Percentiles rank a stretch among this genome's conserved stretches.
These are phyloP conservation scores for Trichosporon sp. DNA, from an alignment of 1,284 basidiomycete genomes.

Conservation along the genomic window DNA sequence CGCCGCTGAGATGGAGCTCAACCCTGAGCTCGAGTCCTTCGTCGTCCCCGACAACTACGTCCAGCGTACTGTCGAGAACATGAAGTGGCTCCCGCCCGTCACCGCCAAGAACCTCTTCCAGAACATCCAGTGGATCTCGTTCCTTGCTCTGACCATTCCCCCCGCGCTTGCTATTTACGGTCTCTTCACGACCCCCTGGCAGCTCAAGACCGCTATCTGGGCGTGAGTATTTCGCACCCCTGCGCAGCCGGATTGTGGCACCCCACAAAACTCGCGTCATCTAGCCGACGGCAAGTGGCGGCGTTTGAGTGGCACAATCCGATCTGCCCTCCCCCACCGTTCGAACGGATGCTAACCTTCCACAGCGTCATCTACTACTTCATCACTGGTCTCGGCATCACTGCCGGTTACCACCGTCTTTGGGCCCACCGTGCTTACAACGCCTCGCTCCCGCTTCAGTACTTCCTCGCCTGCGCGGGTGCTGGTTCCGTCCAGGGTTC, in stretches of 20 bases:
- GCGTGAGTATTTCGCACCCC: conserved; percentile 49
- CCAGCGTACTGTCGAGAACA: conserved; percentile 73
- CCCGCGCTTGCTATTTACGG: conserved; percentile 74
- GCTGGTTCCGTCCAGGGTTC: conserved; percentile 87
- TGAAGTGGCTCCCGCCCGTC: conserved; percentile 74
- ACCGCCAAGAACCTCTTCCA: conserved; percentile 67
- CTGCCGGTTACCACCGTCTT: conserved; percentile 80
- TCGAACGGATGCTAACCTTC: conserved; percentile 21
- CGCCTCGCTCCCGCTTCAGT: conserved; percentile 77
- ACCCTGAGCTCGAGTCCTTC: conserved; percentile 32
- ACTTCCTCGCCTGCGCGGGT: conserved; percentile 73
- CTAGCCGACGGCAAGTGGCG: conserved; percentile 17
- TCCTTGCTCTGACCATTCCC: conserved; percentile 71
- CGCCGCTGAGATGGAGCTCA: conserved; percentile 7
- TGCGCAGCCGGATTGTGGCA: background rate
- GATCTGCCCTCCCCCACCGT: background rate
- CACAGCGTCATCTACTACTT: conserved; percentile 72
- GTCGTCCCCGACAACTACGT: conserved; percentile 89
- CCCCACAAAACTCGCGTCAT: conserved; percentile 1
- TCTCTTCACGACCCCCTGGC: conserved; percentile 64
- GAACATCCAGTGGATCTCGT: conserved; percentile 76
- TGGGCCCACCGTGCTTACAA: conserved; percentile 93
- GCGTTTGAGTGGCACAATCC: conserved; percentile 11
- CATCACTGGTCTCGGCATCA: conserved; percentile 74
- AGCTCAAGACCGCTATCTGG: conserved; percentile 71